These are phyloP conservation scores for Monilinia polystroma DNA, from an alignment of 2,329 filamentous ascomycete species.

Conservation along the genomic window DNA sequence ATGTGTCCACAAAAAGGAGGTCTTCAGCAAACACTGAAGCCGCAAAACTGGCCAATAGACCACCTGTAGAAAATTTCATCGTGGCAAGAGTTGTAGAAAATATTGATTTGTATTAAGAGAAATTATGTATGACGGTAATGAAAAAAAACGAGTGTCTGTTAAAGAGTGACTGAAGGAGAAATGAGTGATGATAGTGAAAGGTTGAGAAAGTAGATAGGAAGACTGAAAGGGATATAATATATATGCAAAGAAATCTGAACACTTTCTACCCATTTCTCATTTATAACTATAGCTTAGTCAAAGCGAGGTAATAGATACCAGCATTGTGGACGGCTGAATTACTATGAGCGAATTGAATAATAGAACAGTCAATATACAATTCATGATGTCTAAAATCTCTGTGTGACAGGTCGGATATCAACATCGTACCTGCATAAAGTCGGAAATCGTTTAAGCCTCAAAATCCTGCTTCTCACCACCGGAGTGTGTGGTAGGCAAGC, in stretches of 20 bases:
- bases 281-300: not conserved
- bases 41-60: constrained; percentile 28
- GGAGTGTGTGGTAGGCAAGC: constrained; percentile 1
- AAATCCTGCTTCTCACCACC: constrained; percentile 1
- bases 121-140: not conserved
- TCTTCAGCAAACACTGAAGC: constrained; percentile 36
- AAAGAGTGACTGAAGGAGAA: constrained; percentile 19
- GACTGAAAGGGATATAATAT: not conserved
- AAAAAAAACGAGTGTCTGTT: constrained; percentile 1
- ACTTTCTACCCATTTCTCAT: not conserved
- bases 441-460: constrained; percentile 9
- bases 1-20: constrained; percentile 39
- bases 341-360: not conserved
- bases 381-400: not conserved
- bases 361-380: not conserved
- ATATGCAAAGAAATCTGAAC: constrained; percentile 11
- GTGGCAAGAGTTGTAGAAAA: not conserved
- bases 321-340: not conserved
- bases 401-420: constrained; percentile 19
- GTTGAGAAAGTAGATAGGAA: not conserved
- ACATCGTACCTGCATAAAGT: constrained; percentile 20
- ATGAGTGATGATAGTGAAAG: constrained; percentile 13
- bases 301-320: not conserved
- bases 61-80: constrained; percentile 29
- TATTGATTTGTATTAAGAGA: constrained; percentile 5